A percentile compares a stretch with the other conserved stretches of the same genome.
These are phyloP conservation scores for Colletotrichum sp. DNA, from an alignment of 2,329 filamentous ascomycete genomes.

Conservation along the genomic window DNA sequence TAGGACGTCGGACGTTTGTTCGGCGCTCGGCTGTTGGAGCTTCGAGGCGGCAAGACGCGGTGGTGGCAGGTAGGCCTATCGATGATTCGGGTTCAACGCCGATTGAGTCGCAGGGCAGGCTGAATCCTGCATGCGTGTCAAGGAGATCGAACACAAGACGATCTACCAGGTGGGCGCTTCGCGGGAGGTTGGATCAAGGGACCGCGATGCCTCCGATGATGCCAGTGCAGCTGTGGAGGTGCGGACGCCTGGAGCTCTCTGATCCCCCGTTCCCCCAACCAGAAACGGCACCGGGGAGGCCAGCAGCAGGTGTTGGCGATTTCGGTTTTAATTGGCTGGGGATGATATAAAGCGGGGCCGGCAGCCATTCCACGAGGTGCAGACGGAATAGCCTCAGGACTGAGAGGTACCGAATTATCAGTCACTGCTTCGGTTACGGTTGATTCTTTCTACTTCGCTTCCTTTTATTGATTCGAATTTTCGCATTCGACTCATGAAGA, in stretches of 20 bases:
- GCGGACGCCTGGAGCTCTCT: constrained; percentile 5
- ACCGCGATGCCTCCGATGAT: constrained; percentile 12
- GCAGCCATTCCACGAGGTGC: background rate
- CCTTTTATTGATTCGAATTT: background rate
- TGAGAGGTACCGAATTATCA: background rate
- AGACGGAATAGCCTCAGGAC: background rate
- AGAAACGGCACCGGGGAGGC: constrained; percentile 3
- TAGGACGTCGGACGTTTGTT: background rate
- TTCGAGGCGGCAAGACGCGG: background rate
- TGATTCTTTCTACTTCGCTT: background rate
- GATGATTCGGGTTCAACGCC: background rate
- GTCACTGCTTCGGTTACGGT: background rate
- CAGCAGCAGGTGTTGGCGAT: background rate
- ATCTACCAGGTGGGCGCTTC: background rate
- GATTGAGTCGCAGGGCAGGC: background rate
- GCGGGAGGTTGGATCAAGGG: background rate
- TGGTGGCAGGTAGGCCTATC: background rate
- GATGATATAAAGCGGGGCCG: background rate
- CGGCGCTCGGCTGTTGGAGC: constrained; percentile 12
- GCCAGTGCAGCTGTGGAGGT: background rate
- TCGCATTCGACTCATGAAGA: background rate
- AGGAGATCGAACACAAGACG: background rate
- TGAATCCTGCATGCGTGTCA: background rate
- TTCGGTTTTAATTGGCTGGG: background rate
- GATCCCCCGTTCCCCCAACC: background rate